Percentiles rank a stretch among this genome's conserved stretches.
Evolutionary conservation across 75 land plant species (phyloP).

Genomic region (Picea sitchensis): DNA sequence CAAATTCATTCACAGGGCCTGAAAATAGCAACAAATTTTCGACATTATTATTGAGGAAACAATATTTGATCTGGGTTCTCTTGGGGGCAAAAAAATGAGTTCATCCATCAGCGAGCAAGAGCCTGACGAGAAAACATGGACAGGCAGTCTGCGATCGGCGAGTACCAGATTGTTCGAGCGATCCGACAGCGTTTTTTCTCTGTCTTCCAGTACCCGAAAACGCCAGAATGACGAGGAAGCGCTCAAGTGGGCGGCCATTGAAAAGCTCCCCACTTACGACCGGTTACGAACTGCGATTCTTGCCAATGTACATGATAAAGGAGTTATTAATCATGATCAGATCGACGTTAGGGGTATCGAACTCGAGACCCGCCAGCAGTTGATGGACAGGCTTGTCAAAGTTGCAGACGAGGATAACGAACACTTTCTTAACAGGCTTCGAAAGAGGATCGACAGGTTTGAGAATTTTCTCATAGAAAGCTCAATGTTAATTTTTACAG

Average conservation of each 20-base stretch:
- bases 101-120: too few relatives aligned
- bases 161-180: not conserved
- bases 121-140: not conserved
- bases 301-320: not conserved
- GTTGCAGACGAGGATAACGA: constrained; percentile 50
- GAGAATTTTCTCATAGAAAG: too few relatives aligned
- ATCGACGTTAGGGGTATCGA: constrained; percentile 30
- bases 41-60: too few relatives aligned
- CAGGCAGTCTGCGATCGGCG: constrained; percentile 4
- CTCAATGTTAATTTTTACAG: too few relatives aligned
- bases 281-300: constrained; percentile 14
- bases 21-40: too few relatives aligned
- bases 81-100: too few relatives aligned
- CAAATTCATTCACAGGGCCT: too few relatives aligned
- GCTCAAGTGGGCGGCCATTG: constrained; percentile 33
- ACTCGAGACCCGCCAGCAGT: constrained; percentile 22
- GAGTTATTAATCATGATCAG: not conserved
- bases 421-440: constrained; percentile 29
- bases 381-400: constrained; percentile 37
- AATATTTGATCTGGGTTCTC: too few relatives aligned
- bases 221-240: constrained; percentile 29
- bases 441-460: constrained; percentile 38
- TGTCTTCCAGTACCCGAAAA: not conserved
- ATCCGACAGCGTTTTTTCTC: not conserved
- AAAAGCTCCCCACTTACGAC: constrained; percentile 34